Base-by-base conservation (phyloP, 148 eudicot genomes). In the Rhododendron simsii region DNA sequence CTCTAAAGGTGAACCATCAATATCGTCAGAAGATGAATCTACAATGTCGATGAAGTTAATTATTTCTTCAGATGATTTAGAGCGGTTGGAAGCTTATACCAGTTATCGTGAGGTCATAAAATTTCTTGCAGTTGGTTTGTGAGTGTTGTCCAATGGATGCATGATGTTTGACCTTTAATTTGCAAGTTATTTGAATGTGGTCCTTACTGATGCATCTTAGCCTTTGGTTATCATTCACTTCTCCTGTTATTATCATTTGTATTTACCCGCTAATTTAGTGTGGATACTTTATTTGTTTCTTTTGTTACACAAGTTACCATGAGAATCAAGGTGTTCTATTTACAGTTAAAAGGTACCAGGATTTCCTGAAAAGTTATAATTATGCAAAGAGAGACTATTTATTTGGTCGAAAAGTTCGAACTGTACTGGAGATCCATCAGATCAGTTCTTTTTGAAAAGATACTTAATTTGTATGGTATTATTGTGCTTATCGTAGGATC, bases 1-100 rank as follows among this genome's bases (percentile, higher is more conserved):
- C 78, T 44, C 87, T 21, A 30, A 79, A 79, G 80, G 51, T 28
- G 83, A 85, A 23, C 21, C 63, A 6, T 59, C 50, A 63, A 33
- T 30, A 67, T 57, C 86, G 2, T 65, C 75, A 2, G 28, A 59
- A 47, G 78, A 28, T 53, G 20, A 35, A 35, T 35, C 37, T 35
- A 35, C 37, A 35, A 35, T 35, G 37, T 1, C 2, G 2, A 1
- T 35, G 37, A 35, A 35, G 37, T 35, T 1, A 35, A 35, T 35
- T 1, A 16, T 55, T 57, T 76, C 73, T 33, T 48, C 81, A 53
- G 13, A 76, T 57, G 86, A 84, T 23, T 21, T 76, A 0, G 30
- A 77, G 61, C 45, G 9, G 61, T 75, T 85, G 30, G 86, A 85
- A 85, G 35, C 37, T 35, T 35, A 35, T 1, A 35, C 37, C 2